These are phyloP conservation scores for Alternaria alternata DNA, from an alignment of 2,329 filamentous ascomycete genomes.

Conservation along the genomic window DNA sequence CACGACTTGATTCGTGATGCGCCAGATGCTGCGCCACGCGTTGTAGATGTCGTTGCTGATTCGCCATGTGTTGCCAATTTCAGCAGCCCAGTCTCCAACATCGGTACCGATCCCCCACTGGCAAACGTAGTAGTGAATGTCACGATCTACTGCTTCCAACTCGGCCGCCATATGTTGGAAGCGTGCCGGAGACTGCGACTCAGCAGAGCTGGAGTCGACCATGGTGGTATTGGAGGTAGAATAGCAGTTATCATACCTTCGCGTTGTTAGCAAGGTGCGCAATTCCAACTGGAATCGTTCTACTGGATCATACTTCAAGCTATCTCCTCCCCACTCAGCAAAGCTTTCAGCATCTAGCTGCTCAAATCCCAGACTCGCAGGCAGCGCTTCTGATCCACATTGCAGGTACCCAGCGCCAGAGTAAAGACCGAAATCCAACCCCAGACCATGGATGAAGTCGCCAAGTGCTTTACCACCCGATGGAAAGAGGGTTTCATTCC, in stretches of 20 bases:
- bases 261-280: constrained; percentile 49
- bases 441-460: constrained; percentile 59
- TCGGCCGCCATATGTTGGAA: constrained; percentile 42
- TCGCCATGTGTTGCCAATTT: constrained; percentile 49
- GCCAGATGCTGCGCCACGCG: constrained; percentile 45
- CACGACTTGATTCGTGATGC: constrained; percentile 45
- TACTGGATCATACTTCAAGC: constrained; percentile 58
- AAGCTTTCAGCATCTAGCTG: constrained; percentile 65
- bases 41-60: constrained; percentile 49
- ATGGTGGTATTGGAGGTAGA: constrained; percentile 45
- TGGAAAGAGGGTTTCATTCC: constrained; percentile 61
- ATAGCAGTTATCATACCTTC: constrained; percentile 48
- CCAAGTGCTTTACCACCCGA: constrained; percentile 60
- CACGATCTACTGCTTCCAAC: constrained; percentile 39
- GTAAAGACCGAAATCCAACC: constrained; percentile 64
- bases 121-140: constrained; percentile 49
- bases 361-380: constrained; percentile 61
- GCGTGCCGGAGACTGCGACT: constrained; percentile 38
- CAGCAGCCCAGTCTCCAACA: constrained; percentile 45
- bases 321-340: constrained; percentile 52
- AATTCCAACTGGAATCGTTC: background rate
- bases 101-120: constrained; percentile 51
- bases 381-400: constrained; percentile 56
- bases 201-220: constrained; percentile 44
- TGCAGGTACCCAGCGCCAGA: constrained; percentile 51